Base-by-base conservation (phyloP, 2,329 filamentous ascomycete species). In the Aphanoascus verrucosus region DNA sequence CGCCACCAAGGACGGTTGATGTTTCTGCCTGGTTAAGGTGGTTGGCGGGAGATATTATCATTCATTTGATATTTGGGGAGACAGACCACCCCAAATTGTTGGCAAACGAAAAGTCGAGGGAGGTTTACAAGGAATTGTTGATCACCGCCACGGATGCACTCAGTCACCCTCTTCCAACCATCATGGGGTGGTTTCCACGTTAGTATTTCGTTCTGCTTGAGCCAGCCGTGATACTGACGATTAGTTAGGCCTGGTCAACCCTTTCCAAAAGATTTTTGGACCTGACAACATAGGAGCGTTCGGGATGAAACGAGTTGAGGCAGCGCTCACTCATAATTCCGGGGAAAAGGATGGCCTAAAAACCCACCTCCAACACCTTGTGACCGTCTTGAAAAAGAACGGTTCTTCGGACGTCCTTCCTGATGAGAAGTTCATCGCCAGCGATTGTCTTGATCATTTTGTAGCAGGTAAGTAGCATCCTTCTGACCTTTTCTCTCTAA, bases 361-460 rank as follows among this genome's bases (percentile, higher is more conserved):
- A 19, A 53, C 56, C 12, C 58, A 59, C 40, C 53, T 59, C 35
- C 41, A 55, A 19, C 56, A 55, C 42, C 58, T 58, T 19, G 15
- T 53, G 8, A 15, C n/a, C n/a, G 43, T 50, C 8, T 56, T 50
- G 28, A 51, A 52, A 41, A 56, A 52, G 32, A 44, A 59, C 37
- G 58, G 58, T 0, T 38, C 56, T 1, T 55, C 43, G 32, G 11
- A 23, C 14, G 49, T 52, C 31, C 53, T 59, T 37, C 56, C 58
- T 1, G 46, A 54, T 47, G 47, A 52, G 15, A 55, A 38, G 17
- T 59, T 57, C 42, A 56, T 59, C 20, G 58, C 58, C 32, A 59
- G 58, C 34, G 58, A 59, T 40, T 57, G 56, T 31, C 19, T 59
- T 5, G 58, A 59, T 38, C 55, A 59, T 52, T 58, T 59, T 34